Percentiles rank a stretch among this genome's conserved stretches.
phyloP scores from a whole-genome alignment of 2,329 filamentous ascomycete species.

The Calycina herbarum region DNA sequence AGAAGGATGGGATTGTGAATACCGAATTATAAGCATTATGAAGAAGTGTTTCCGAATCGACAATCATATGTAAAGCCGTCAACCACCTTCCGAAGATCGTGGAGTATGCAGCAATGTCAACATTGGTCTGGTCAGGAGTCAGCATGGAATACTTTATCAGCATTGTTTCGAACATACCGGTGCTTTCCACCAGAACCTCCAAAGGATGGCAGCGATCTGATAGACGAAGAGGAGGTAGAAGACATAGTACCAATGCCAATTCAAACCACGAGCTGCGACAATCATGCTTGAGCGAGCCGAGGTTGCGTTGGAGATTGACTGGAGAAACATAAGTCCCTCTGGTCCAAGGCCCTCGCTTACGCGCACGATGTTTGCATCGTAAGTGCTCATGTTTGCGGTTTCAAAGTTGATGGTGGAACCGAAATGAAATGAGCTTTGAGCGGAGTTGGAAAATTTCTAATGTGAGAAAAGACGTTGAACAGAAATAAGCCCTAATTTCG shows the following conservation, averaged over 20 bases:
- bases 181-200: not conserved
- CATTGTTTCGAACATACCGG: not conserved
- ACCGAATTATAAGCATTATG: not conserved
- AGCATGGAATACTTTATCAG: not conserved
- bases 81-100: slow-evolving; percentile 3
- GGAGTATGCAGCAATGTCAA: not conserved
- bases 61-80: not conserved
- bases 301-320: not conserved
- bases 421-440: not conserved
- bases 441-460: not conserved
- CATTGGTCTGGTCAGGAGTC: not conserved
- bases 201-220: not conserved
- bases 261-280: not conserved
- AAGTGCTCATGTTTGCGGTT: not conserved
- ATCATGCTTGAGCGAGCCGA: not conserved
- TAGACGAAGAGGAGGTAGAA: not conserved
- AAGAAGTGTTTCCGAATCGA: not conserved
- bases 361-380: not conserved
- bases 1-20: not conserved
- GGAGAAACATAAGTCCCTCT: not conserved
- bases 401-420: not conserved
- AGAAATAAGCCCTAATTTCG: too few relatives aligned
- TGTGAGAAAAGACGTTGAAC: not conserved
- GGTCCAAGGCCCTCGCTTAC: not conserved
- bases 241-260: not conserved